Base-by-base conservation (phyloP, 495 filamentous ascomycete genomes). In the Neurospora pannonica region DNA sequence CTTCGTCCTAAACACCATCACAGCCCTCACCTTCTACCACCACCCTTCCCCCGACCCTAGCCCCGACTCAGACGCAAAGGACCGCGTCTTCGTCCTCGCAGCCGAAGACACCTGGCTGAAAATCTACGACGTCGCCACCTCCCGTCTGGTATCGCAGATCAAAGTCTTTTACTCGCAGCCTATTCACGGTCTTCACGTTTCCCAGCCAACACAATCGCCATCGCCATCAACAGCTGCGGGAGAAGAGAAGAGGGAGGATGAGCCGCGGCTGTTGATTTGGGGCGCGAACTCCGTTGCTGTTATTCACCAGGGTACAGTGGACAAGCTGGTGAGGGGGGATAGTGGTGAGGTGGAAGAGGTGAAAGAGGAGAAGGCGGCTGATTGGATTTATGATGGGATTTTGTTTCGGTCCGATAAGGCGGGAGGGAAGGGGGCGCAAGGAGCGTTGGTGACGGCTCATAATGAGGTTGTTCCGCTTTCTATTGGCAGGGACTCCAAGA, bases 331-430 rank as follows among this genome's bases (percentile, higher is more conserved):
- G 40, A 73, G 73, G 13, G 78, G 77, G 0, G 24, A 13, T 0
- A 1, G 21, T 43, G 5, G 28, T n/a, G 70, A 76, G 21, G 10
- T 71, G 0, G 15, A 21, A 1, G 34, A 67, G 10, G 67, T 74
- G 19, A 39, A 8, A 7, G 75, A 79, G 71, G 74, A 80, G 1
- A 76, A 77, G 36, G 88, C 88, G 15, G 84, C 89, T 5, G 95
- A 98, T 79, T 97, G 95, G 95, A 91, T 97, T 71, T 86, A 97
- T 74, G 90, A 93, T 78, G 91, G 89, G n/a, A 86, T 88, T 38
- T 84, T 92, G 28, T 84, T 84, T 4, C 10, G n/a, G 3, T n/a
- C 31, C 4, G n/a, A 42, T 4, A 60, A 36, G n/a, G 37, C 7
- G 37, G 15, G 9, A 6, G n/a, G 76, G 17, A 76, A 76, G 28